Evolutionary conservation across 2,329 filamentous ascomycete genomes (phyloP).

Genomic region (Pyrenochaeta sp.): DNA sequence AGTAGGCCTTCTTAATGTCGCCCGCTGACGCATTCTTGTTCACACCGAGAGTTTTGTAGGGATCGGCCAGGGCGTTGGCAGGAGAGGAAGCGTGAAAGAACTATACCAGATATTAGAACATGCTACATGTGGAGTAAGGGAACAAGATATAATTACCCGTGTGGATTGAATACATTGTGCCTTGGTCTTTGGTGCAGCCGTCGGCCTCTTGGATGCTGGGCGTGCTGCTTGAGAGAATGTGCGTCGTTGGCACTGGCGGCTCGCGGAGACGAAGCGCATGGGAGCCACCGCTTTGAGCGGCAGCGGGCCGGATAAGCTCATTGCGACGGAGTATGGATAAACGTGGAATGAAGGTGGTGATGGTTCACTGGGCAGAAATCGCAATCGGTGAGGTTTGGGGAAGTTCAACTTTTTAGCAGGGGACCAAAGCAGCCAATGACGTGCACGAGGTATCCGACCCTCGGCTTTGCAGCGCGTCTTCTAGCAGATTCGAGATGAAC

Average conservation of each 20-base stretch:
- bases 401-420: conserved; percentile 19
- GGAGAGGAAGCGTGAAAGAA: conserved; percentile 56
- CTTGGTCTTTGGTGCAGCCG: conserved; percentile 25
- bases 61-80: conserved; percentile 74
- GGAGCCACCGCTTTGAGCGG: conserved; percentile 43
- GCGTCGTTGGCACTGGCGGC: conserved; percentile 40
- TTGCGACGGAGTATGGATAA: conserved; percentile 19
- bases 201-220: conserved; percentile 35
- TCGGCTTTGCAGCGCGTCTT: conserved; percentile 29
- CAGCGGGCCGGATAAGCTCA: conserved; percentile 46
- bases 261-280: conserved; percentile 40
- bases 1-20: conserved; percentile 99
- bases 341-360: conserved; percentile 22
- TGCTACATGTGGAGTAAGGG: not conserved
- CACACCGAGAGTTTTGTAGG: conserved; percentile 87
- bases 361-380: conserved; percentile 5
- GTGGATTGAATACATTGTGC: conserved; percentile 31
- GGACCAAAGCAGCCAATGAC: conserved; percentile 1
- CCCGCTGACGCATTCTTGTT: conserved; percentile 77
- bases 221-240: conserved; percentile 37
- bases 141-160: conserved; percentile 32
- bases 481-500: conserved; percentile 30
- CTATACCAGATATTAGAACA: conserved; percentile 30
- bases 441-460: conserved; percentile 5
- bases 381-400: conserved; percentile 2